A percentile compares a stretch with the other conserved stretches of the same genome.
These are phyloP conservation scores for Pichia nakasei DNA, from an alignment of 805 yeast species.

Conservation along the genomic window DNA sequence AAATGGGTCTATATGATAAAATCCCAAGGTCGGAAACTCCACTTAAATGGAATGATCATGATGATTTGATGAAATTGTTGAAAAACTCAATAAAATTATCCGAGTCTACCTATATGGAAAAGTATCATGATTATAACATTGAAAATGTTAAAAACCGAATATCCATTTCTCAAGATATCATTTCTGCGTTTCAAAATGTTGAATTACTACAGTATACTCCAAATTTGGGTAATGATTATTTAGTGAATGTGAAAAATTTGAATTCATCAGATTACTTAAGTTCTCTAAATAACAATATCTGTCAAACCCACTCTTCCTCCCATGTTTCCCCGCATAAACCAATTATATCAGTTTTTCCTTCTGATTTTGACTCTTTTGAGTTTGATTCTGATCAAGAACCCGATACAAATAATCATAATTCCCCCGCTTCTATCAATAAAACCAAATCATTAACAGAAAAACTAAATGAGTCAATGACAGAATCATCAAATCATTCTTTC, in stretches of 20 bases:
- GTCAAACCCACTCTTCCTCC: too few species aligned
- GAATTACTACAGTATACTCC: conserved; percentile 12
- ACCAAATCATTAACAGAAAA: not conserved
- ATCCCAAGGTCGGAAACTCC: conserved; percentile 17
- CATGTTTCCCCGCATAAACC: too few species aligned
- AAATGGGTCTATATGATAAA: conserved; percentile 20
- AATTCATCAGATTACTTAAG: not conserved
- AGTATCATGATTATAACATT: conserved; percentile 1
- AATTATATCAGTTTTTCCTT: too few species aligned
- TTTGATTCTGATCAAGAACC: not conserved
- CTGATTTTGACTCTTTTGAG: not conserved
- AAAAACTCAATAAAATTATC: conserved; percentile 22
- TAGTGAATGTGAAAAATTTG: not conserved
- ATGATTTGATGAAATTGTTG: conserved; percentile 28
- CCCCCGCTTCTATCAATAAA: not conserved
- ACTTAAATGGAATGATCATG: conserved; percentile 35
- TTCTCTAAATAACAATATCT: not conserved
- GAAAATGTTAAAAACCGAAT: not conserved
- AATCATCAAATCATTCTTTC: not conserved
- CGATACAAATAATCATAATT: not conserved
- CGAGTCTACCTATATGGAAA: conserved; percentile 14
- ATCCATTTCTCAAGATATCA: not conserved
- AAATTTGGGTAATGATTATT: not conserved
- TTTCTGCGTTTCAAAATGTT: conserved; percentile 19
- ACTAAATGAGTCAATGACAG: not conserved